phyloP scores from a whole-genome alignment of 2,329 filamentous ascomycete genomes.

The Aspergillus fumigatiaffinis region DNA sequence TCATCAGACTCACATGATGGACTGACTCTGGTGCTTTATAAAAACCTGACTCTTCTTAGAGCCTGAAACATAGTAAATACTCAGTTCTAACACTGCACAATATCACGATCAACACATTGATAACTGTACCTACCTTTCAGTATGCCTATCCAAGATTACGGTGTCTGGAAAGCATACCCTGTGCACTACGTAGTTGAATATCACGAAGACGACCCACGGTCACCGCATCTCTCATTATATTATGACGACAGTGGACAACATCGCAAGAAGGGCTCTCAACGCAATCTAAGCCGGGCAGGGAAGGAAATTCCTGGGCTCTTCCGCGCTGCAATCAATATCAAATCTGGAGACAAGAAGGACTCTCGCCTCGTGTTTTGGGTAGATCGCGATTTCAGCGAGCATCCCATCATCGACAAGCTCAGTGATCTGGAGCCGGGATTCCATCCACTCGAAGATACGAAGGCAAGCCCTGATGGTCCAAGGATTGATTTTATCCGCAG shows the following conservation, averaged over 20 bases:
- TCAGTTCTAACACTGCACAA: background rate
- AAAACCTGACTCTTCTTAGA: background rate
- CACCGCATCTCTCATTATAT: conserved; percentile 6
- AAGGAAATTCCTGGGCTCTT: conserved; percentile 9
- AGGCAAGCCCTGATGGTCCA: background rate
- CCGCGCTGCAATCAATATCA: conserved; percentile 17
- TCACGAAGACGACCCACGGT: conserved; percentile 1
- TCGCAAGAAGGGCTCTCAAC: background rate
- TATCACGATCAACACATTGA: background rate
- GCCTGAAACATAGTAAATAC: background rate
- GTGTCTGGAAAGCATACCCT: conserved; percentile 15
- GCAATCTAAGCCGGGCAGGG: background rate
- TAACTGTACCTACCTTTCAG: background rate
- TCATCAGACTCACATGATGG: background rate
- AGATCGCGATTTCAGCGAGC: conserved; percentile 5
- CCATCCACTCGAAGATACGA: conserved; percentile 2
- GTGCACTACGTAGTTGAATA: conserved; percentile 11
- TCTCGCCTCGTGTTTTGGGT: conserved; percentile 19
- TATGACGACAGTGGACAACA: conserved; percentile 8
- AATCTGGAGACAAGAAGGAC: conserved; percentile 12
- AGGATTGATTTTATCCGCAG: conserved; percentile 16
- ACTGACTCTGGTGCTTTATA: too few relatives aligned
- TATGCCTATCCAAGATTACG: conserved; percentile 16
- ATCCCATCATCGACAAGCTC: conserved; percentile 12
- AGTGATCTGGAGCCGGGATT: conserved; percentile 9